These are phyloP conservation scores for Cicer judaicum DNA, from an alignment of 306 rosid species.

Conservation along the genomic window DNA sequence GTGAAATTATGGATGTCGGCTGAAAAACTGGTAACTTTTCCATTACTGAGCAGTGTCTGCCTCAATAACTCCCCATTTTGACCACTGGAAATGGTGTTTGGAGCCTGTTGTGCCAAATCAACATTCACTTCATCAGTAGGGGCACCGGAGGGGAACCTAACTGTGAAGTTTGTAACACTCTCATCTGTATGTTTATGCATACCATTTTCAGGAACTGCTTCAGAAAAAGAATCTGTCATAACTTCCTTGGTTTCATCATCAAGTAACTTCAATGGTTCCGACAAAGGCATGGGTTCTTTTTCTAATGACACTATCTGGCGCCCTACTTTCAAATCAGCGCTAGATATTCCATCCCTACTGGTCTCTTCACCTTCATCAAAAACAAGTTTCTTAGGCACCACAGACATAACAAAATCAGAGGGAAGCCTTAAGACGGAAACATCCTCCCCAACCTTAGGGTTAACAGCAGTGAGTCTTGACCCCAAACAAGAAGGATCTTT, in stretches of 20 bases:
- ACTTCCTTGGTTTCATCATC: constrained; percentile 48
- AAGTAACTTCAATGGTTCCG: constrained; percentile 40
- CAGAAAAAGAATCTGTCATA: constrained; percentile 48
- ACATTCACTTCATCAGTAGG: constrained; percentile 44
- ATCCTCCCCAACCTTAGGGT: constrained; percentile 48
- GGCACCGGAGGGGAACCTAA: constrained; percentile 48
- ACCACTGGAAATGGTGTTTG: constrained; percentile 42
- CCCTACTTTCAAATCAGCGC: constrained; percentile 45
- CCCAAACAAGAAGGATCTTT: constrained; percentile 38
- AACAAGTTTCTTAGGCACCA: constrained; percentile 63
- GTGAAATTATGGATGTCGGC: constrained; percentile 43
- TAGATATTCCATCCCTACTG: constrained; percentile 48
- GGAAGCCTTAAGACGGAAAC: constrained; percentile 44
- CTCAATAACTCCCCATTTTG: constrained; percentile 46
- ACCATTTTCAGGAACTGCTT: constrained; percentile 41
- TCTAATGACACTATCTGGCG: constrained; percentile 41
- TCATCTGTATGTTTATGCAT: constrained; percentile 40
- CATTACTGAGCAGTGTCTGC: constrained; percentile 39
- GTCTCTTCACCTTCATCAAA: constrained; percentile 55
- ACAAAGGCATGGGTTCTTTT: constrained; percentile 37
- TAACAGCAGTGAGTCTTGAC: constrained; percentile 41
- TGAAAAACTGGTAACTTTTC: constrained; percentile 44
- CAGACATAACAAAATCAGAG: constrained; percentile 52
- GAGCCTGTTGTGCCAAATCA: constrained; percentile 36
- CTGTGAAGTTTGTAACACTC: constrained; percentile 42